These are phyloP conservation scores for Erodium texanum DNA, from an alignment of 441 rosid genomes.

Conservation along the genomic window DNA sequence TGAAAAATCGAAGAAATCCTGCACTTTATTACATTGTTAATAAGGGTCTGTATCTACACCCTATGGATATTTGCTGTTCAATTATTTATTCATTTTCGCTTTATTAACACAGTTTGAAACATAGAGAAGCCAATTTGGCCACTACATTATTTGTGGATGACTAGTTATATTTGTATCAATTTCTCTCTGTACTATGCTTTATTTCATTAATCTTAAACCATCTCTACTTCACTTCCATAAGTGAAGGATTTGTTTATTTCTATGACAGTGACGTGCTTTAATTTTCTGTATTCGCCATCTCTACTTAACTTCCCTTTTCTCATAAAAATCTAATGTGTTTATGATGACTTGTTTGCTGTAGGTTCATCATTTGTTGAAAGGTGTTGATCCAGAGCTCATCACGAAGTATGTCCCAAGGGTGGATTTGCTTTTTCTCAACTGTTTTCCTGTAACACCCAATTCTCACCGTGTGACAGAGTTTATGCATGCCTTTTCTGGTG, in stretches of 20 bases:
- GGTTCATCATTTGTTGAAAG: conserved; percentile 51
- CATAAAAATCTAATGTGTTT: neutral
- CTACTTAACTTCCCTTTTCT: neutral
- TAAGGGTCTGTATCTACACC: neutral
- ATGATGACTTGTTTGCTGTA: conserved; percentile 22
- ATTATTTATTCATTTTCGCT: neutral
- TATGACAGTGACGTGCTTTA: neutral
- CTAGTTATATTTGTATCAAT: neutral
- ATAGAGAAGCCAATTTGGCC: neutral
- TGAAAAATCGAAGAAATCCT: neutral
- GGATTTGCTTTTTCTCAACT: conserved; percentile 40
- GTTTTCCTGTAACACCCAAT: conserved; percentile 86
- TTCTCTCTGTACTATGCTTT: neutral
- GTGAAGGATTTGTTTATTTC: neutral
- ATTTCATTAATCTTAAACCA: neutral
- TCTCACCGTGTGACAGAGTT: conserved; percentile 80
- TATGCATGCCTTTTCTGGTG: conserved; percentile 19
- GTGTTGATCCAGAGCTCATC: conserved; percentile 53
- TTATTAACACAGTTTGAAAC: neutral
- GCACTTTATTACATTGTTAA: neutral
- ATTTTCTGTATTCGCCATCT: neutral
- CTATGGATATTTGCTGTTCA: neutral
- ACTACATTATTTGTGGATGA: neutral
- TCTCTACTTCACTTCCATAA: neutral
- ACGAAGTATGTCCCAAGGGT: conserved; percentile 34